phyloP scores from a whole-genome alignment of 495 filamentous ascomycete genomes.

The Acidomyces sp. region DNA sequence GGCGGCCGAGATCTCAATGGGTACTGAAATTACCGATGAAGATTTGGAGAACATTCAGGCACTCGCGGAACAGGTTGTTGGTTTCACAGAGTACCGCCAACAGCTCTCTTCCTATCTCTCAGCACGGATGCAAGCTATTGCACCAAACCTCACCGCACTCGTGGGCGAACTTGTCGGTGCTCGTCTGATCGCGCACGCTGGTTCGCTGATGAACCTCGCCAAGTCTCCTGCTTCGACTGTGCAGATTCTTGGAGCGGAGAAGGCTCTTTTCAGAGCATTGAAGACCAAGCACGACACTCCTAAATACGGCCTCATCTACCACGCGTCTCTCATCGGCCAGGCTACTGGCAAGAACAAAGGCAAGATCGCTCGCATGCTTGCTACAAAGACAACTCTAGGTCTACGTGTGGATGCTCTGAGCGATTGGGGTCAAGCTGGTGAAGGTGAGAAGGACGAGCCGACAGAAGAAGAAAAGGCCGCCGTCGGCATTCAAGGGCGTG shows the following conservation, averaged over 20 bases:
- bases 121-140: constrained; percentile 91
- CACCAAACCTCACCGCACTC: constrained; percentile 86
- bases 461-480: constrained; percentile 77
- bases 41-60: constrained; percentile 83
- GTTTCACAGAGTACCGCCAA: constrained; percentile 75
- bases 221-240: constrained; percentile 94
- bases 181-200: constrained; percentile 87
- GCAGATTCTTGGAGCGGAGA: constrained; percentile 96
- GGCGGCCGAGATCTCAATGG: constrained; percentile 94
- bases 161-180: constrained; percentile 92
- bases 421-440: constrained; percentile 50
- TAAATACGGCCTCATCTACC: constrained; percentile 98
- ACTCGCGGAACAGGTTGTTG: constrained; percentile 85
- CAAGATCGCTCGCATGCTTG: constrained; percentile 93
- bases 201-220: constrained; percentile 86
- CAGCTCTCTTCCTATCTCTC: constrained; percentile 81
- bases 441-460: constrained; percentile 42
- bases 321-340: constrained; percentile 91
- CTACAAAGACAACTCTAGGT: constrained; percentile 83
- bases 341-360: constrained; percentile 97
- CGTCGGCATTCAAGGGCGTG: constrained; percentile 58
- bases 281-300: constrained; percentile 99
- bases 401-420: constrained; percentile 83
- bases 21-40: constrained; percentile 81
- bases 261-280: constrained; percentile 92